Evolutionary conservation across 2,329 filamentous ascomycete species (phyloP), one percentile per base, ranked within the genome.

Genomic region (Thermoascus crustaceus): DNA sequence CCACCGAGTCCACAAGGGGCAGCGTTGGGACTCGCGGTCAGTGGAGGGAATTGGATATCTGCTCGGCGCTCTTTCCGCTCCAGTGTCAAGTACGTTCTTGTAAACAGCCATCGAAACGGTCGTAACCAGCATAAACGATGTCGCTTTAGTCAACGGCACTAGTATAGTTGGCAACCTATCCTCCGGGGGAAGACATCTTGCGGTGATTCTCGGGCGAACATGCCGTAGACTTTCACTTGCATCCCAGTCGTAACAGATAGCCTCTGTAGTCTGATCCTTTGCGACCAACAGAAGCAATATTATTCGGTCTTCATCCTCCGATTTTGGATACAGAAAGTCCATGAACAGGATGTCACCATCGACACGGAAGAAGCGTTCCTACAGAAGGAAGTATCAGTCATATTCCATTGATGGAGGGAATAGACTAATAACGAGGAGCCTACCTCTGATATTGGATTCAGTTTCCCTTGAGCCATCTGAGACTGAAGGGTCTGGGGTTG

Each of bases 1-100:
- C 88, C 89, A 98, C 16, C 82, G 77, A 3, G 82, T 82, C 84
- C 87, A 95, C 3, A 85, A 59, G 1, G 82, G 82, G 24, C 49
- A 44, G 32, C 47, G 38, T 29, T 46, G 41, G 31, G 49, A 41
- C 34, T 52, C 46, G 10, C 34, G 35, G 27, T 55, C 48, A 21
- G 48, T 48, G 10, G 50, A 39, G 32, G 52, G 50, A 9, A 59
- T 39, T 6, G 55, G 50, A 35, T 55, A 61, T 26, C 48, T 46
- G 18, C 35, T 56, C 1, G 52, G 49, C n/a, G 42, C 37, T 25
- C 29, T 41, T 14, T 35, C 30, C 19, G 26, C 9, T 7, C 47
- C 39, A 14, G 49, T 34, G 23, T 52, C 52, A 29, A 63, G 49
- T 32, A 66, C 58, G 41, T 67, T 61, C 21, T 60, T 63, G 39